Base-by-base conservation (phyloP, 805 yeast genomes). In the Cyberlindnera americana region DNA sequence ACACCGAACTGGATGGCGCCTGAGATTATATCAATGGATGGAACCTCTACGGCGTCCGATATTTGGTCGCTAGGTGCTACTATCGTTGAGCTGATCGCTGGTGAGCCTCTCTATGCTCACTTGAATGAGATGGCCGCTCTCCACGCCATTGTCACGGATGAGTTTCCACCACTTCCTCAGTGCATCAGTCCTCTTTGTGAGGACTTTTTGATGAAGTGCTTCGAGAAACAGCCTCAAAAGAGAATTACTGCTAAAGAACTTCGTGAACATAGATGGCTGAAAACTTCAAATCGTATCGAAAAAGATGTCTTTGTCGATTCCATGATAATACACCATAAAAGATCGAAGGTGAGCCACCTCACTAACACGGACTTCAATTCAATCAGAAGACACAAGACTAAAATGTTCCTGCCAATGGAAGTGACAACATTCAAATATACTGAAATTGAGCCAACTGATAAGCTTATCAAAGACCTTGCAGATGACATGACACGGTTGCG, bases 1-100 rank as follows among this genome's bases (percentile, higher is more conserved):
- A 88, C 98, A 0, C 95, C 97, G 0, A 85, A 91, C 57, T 93
- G 98, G 98, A 90, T 93, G 96, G 97, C 99, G 0, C 99, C 99
- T 0, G 99, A 93, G 57, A 80, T 95, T 3, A 84, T 93, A 4
- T 69, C 81, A 29, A 80, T 88, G 51, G 85, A 83, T 53, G 95
- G 95, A 3, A 83, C 91, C 2, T 81, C 95, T 9, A 78, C 91
- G 0, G 83, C 95, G 2, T 86, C 95, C 3, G 99, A 93, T 64
- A 77, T 85, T 21, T 85, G 93, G 98, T 85, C 95, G 7, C 62
- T 93, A 19, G 99, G 98, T 3, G 95, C 97, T n/a, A 91, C 98
- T 0, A 75, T 90, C 3, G 77, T 91, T 3, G 99, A 93, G 59
- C 67, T 93, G 29, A 66, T 87, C 37, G 83, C 95, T 0, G 95